These are phyloP conservation scores for Colletotrichum coccodes DNA, from an alignment of 2,329 filamentous ascomycete species.

Conservation along the genomic window DNA sequence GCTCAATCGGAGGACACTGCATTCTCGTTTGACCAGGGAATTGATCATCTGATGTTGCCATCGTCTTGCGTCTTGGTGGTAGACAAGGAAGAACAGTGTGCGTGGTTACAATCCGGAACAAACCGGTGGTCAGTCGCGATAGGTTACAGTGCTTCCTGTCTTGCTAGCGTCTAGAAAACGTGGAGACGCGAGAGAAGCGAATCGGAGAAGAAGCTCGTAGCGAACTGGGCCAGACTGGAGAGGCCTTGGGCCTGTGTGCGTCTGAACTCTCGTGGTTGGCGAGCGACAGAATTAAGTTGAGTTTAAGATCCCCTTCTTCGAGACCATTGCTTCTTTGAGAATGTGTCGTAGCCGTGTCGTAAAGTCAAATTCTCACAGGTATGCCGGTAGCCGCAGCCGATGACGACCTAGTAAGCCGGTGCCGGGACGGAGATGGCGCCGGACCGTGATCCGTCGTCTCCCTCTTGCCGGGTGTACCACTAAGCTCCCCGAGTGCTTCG, in stretches of 20 bases:
- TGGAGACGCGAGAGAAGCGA: not conserved
- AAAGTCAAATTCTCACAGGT: not conserved
- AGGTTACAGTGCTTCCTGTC: not conserved
- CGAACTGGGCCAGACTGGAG: not conserved
- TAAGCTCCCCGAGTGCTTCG: not conserved
- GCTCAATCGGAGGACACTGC: not conserved
- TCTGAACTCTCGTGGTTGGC: conserved; percentile 13
- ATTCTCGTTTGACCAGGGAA: not conserved
- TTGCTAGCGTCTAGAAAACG: conserved; percentile 9
- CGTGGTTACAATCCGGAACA: not conserved
- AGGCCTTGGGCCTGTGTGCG: not conserved
- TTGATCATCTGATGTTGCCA: not conserved
- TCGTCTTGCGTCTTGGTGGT: not conserved
- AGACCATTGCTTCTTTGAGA: conserved; percentile 2
- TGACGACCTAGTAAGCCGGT: not conserved
- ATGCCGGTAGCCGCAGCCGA: not conserved
- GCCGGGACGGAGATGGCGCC: not conserved
- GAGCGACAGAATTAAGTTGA: not conserved
- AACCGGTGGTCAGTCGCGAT: not conserved
- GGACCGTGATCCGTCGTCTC: not conserved
- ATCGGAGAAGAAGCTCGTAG: not conserved
- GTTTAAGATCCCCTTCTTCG: conserved; percentile 4
- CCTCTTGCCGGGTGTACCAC: not conserved
- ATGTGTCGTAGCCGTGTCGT: not conserved
- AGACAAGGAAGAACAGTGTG: not conserved